phyloP scores from a whole-genome alignment of 345 rosid species.

The Linum usitatissimum region DNA sequence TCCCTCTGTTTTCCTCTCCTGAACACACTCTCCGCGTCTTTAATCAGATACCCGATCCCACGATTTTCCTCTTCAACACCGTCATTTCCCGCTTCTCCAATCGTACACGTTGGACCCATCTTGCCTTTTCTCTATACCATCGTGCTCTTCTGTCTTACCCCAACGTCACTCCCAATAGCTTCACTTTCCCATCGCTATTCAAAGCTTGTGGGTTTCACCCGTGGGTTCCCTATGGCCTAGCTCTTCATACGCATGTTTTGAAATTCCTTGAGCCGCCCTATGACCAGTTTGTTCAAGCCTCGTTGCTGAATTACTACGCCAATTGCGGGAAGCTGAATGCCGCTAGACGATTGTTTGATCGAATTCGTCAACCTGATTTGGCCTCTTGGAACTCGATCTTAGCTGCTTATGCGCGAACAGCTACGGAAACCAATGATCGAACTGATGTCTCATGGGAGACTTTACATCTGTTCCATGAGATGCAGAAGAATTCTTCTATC shows the following conservation, averaged over 20 bases:
- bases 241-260: slow-evolving; percentile 48
- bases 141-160: slow-evolving; percentile 17
- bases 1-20: slow-evolving; percentile 27
- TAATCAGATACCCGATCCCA: slow-evolving; percentile 34
- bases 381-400: slow-evolving; percentile 54
- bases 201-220: slow-evolving; percentile 39
- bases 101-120: slow-evolving; percentile 16
- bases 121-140: slow-evolving; percentile 40
- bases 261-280: slow-evolving; percentile 35
- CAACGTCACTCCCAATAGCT: slow-evolving; percentile 32
- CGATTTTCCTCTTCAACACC: slow-evolving; percentile 50
- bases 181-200: slow-evolving; percentile 60
- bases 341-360: slow-evolving; percentile 43
- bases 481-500: slow-evolving; percentile 27
- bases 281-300: slow-evolving; percentile 45
- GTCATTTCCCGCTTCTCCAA: slow-evolving; percentile 36
- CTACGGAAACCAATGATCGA: background rate
- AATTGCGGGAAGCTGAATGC: slow-evolving; percentile 32
- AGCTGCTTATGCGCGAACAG: slow-evolving; percentile 36
- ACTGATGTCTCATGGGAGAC: slow-evolving; percentile 20
- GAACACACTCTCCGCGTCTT: slow-evolving; percentile 41
- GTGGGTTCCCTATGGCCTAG: slow-evolving; percentile 33
- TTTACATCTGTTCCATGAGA: slow-evolving; percentile 30
- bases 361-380: slow-evolving; percentile 44
- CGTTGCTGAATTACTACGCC: slow-evolving; percentile 47